Conservation (phyloP, 2,329 filamentous ascomycete genomes). For the Shiraia sp. region DNA sequence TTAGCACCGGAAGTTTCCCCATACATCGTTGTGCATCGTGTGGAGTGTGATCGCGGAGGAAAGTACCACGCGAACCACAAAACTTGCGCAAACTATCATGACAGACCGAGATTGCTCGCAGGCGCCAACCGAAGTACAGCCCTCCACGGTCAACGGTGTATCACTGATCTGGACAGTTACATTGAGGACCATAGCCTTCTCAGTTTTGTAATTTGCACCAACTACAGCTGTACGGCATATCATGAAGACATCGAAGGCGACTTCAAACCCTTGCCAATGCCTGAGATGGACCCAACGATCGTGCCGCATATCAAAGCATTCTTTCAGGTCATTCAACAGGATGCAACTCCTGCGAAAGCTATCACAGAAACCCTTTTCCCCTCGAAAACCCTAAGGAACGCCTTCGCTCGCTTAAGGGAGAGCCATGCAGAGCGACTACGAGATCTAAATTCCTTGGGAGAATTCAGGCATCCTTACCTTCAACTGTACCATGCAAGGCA, state of each 20-base stretch:
- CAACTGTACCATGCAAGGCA: conserved; percentile 1
- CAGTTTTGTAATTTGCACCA: not conserved
- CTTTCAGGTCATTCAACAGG: conserved; percentile 1
- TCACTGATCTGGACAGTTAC: not conserved
- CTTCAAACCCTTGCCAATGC: conserved; percentile 1
- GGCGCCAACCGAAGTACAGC: not conserved
- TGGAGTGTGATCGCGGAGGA: not conserved
- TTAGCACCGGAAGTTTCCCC: not conserved
- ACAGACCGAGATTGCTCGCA: not conserved
- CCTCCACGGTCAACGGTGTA: conserved; percentile 1
- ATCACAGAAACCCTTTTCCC: not conserved
- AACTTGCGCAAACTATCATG: not conserved
- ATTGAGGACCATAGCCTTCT: not conserved
- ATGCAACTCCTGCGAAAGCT: not conserved
- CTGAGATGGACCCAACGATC: conserved; percentile 1
- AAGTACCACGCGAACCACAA: conserved; percentile 1
- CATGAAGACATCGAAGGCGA: conserved; percentile 1
- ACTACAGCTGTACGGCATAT: conserved; percentile 1
- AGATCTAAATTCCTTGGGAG: too few species aligned
- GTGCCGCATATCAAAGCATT: not conserved
- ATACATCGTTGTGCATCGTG: conserved; percentile 3
- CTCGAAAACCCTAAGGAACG: too few species aligned
- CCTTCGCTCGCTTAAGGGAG: too few species aligned
- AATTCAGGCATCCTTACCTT: conserved; percentile 3
- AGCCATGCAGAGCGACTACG: too few species aligned